Percentiles rank a stretch among this genome's conserved stretches.
These are phyloP conservation scores for Podila verticillata DNA, from an alignment of 192 early-diverging fungal species.

Conservation along the genomic window DNA sequence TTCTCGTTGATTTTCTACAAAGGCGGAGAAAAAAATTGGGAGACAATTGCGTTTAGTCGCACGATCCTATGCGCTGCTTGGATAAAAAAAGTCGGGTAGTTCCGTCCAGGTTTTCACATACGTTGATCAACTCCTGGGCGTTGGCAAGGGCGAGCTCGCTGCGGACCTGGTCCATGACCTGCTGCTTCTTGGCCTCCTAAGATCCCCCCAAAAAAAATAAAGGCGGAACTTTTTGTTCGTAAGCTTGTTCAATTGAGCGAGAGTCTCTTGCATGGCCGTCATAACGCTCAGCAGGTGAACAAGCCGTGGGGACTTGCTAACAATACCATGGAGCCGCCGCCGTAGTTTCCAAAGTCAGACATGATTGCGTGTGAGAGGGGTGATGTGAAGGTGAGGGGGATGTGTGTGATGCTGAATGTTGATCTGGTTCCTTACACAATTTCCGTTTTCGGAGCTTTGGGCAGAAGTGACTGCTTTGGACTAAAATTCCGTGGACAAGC, in stretches of 20 bases:
- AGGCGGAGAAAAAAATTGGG: background rate
- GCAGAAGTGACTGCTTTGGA: no score
- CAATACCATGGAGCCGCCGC: conserved; percentile 47
- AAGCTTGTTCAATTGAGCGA: background rate
- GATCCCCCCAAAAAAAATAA: background rate
- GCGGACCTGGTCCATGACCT: conserved; percentile 82
- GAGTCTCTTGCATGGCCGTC: background rate
- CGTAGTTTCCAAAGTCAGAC: conserved; percentile 53
- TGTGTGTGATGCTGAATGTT: background rate
- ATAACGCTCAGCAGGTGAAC: no score
- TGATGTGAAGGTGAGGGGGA: background rate
- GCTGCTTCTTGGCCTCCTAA: conserved; percentile 68
- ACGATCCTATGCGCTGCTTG: background rate
- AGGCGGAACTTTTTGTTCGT: background rate
- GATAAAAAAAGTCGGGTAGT: no score
- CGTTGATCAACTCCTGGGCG: conserved; percentile 83
- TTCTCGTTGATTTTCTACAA: conserved; percentile 86
- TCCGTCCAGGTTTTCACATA: conserved; percentile 39
- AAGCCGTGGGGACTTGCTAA: background rate
- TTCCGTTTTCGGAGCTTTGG: no score
- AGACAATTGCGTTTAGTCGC: background rate
- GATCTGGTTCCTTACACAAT: no score
- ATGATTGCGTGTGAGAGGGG: conserved; percentile 9
- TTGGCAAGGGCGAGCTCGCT: conserved; percentile 83
- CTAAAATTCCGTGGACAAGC: no score